Evolutionary conservation across 2,329 filamentous ascomycete genomes (phyloP).

Genomic region (Aspergillus ibericus): DNA sequence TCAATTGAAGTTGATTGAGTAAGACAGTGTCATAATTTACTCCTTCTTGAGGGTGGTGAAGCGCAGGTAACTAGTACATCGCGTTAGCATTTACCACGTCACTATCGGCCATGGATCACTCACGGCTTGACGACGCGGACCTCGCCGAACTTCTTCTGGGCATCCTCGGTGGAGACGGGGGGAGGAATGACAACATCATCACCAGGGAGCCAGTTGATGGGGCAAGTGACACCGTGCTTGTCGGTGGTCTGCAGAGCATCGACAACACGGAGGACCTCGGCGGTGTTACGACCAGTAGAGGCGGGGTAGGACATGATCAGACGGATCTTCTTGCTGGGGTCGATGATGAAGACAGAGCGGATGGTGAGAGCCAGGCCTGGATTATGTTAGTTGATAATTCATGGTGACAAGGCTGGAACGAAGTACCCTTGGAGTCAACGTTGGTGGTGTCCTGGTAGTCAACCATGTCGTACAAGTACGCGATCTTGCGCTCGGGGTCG

Average conservation of each 20-base stretch:
- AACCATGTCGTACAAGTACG: slow-evolving; percentile 79
- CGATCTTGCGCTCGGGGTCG: slow-evolving; percentile 76
- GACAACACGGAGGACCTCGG: slow-evolving; percentile 75
- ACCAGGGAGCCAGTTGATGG: slow-evolving; percentile 86
- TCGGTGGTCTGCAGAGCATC: slow-evolving; percentile 82
- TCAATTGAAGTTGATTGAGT: background rate
- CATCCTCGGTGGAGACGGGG: slow-evolving; percentile 77
- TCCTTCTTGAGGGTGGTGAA: slow-evolving; percentile 38
- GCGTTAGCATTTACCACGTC: slow-evolving; percentile 1
- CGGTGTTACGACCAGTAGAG: slow-evolving; percentile 80
- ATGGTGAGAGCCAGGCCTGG: slow-evolving; percentile 79
- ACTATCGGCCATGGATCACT: slow-evolving; percentile 9
- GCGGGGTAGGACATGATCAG: slow-evolving; percentile 92
- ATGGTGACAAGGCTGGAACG: background rate
- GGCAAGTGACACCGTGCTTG: slow-evolving; percentile 84
- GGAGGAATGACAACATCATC: slow-evolving; percentile 93
- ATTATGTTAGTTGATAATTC: slow-evolving; percentile 7
- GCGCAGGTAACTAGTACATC: slow-evolving; percentile 36
- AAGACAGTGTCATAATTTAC: slow-evolving; percentile 20
- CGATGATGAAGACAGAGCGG: slow-evolving; percentile 92
- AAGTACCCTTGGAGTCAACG: slow-evolving; percentile 67
- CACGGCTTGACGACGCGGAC: slow-evolving; percentile 62
- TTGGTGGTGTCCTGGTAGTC: slow-evolving; percentile 83
- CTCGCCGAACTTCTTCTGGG: slow-evolving; percentile 83
- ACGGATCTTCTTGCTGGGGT: slow-evolving; percentile 90